Conservation (phyloP, 2,329 filamentous ascomycete genomes). For the Xylaria sp. region DNA sequence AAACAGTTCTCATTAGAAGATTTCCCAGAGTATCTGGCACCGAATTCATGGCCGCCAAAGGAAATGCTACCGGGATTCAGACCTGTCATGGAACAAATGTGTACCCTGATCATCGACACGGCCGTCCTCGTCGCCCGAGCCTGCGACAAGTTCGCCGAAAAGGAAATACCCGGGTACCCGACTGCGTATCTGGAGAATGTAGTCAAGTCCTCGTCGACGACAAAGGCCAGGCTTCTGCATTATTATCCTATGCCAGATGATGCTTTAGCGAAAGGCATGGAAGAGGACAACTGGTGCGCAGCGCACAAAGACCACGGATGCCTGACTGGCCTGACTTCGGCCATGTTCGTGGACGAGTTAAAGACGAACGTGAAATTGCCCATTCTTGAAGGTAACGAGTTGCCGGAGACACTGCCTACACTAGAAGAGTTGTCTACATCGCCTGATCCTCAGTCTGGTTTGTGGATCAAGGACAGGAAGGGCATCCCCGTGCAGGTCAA, state of each 20-base stretch:
- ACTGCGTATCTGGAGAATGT: conserved; percentile 85
- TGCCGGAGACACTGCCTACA: conserved; percentile 54
- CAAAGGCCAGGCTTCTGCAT: conserved; percentile 90
- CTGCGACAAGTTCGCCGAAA: conserved; percentile 85
- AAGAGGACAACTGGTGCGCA: conserved; percentile 93
- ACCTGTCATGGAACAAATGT: conserved; percentile 77
- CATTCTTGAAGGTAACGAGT: conserved; percentile 49
- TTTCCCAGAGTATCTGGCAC: conserved; percentile 88
- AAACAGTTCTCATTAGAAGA: conserved; percentile 66
- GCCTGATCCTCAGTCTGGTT: conserved; percentile 83
- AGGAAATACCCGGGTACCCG: conserved; percentile 81
- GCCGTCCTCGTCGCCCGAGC: conserved; percentile 89
- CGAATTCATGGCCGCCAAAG: conserved; percentile 86
- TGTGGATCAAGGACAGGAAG: conserved; percentile 92
- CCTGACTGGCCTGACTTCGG: conserved; percentile 90
- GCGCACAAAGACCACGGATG: conserved; percentile 93
- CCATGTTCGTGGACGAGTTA: conserved; percentile 92
- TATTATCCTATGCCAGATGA: conserved; percentile 77
- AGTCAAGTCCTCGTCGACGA: conserved; percentile 84
- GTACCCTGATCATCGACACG: conserved; percentile 85
- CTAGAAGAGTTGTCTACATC: conserved; percentile 78
- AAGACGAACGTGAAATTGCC: conserved; percentile 50
- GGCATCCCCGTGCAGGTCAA: conserved; percentile 88
- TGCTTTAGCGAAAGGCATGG: conserved; percentile 50
- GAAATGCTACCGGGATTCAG: conserved; percentile 79